These are phyloP conservation scores for Periconia sp. DNA, from an alignment of 2,329 filamentous ascomycete species.

Conservation along the genomic window DNA sequence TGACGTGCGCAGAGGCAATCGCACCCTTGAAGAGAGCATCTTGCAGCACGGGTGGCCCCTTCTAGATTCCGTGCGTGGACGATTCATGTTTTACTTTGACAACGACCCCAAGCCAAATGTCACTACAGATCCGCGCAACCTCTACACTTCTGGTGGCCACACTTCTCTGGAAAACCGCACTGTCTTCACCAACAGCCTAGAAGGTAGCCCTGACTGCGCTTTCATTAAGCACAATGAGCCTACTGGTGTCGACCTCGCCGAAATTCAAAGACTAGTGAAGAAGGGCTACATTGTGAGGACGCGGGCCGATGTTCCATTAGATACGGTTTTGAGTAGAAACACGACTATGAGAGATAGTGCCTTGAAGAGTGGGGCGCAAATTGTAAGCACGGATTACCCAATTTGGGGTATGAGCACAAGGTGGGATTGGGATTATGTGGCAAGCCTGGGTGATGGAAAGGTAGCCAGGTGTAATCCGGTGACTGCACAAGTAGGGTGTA, in stretches of 20 bases:
- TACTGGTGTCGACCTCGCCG: constrained; percentile 37
- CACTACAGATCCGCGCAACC: constrained; percentile 39
- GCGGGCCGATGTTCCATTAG: constrained; percentile 54
- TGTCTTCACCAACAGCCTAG: constrained; percentile 57
- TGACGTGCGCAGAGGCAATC: constrained; percentile 48
- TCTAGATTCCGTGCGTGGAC: constrained; percentile 52
- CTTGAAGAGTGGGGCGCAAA: constrained; percentile 56
- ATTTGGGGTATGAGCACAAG: constrained; percentile 54
- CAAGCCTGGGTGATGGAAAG: constrained; percentile 33
- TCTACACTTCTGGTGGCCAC: constrained; percentile 47
- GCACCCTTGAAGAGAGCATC: constrained; percentile 56
- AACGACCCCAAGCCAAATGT: constrained; percentile 49
- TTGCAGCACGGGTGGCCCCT: constrained; percentile 58
- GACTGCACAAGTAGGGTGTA: constrained; percentile 42
- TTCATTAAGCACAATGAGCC: constrained; percentile 60
- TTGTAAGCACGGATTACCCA: constrained; percentile 59
- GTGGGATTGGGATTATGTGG: constrained; percentile 57
- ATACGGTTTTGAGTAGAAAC: constrained; percentile 50
- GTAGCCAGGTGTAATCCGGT: constrained; percentile 48
- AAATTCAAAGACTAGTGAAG: constrained; percentile 53
- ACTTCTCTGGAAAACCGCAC: constrained; percentile 52
- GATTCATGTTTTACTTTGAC: constrained; percentile 60
- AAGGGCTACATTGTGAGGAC: constrained; percentile 59
- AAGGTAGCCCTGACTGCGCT: constrained; percentile 54
- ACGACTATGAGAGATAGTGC: constrained; percentile 52